Conservation (phyloP, 495 filamentous ascomycete species). For the Parathielavia appendiculata region DNA sequence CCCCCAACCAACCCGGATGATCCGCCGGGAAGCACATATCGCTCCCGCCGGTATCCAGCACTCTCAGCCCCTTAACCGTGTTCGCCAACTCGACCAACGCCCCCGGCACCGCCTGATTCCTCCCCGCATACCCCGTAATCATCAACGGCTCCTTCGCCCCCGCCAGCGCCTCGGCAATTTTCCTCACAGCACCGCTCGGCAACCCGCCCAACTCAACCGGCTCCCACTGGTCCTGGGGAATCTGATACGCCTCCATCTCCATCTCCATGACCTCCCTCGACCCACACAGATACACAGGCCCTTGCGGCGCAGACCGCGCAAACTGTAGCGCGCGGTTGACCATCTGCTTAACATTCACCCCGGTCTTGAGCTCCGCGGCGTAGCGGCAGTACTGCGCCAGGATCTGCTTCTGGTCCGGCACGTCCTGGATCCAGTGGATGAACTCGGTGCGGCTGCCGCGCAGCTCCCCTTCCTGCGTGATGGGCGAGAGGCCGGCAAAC, state of each 20-base stretch:
- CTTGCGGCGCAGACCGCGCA: slow-evolving; percentile 72
- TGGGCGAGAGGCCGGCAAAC: slow-evolving; percentile 86
- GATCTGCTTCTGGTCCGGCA: slow-evolving; percentile 91
- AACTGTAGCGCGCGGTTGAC: slow-evolving; percentile 88
- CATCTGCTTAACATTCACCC: slow-evolving; percentile 93
- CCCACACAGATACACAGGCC: slow-evolving; percentile 80
- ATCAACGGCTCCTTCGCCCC: slow-evolving; percentile 70
- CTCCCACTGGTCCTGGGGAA: slow-evolving; percentile 71
- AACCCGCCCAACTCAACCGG: slow-evolving; percentile 72
- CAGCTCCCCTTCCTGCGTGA: slow-evolving; percentile 86
- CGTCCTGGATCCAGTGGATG: slow-evolving; percentile 97
- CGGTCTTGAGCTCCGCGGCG: slow-evolving; percentile 80
- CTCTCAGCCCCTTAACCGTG: slow-evolving; percentile 69
- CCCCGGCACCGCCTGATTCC: slow-evolving; percentile 62
- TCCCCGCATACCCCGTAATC: slow-evolving; percentile 78
- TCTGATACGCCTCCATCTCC: slow-evolving; percentile 73
- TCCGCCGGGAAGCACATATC: slow-evolving; percentile 95
- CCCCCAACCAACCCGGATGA: slow-evolving; percentile 64
- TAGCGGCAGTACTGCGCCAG: slow-evolving; percentile 94
- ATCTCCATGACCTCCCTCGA: slow-evolving; percentile 90
- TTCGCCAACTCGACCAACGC: slow-evolving; percentile 76
- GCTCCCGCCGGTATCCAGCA: slow-evolving; percentile 83
- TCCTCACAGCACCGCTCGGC: slow-evolving; percentile 56
- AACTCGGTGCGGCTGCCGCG: slow-evolving; percentile 86
- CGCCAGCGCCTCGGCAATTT: slow-evolving; percentile 65